These are phyloP conservation scores for Cicer bijugum DNA, from an alignment of 306 rosid species.

Conservation along the genomic window DNA sequence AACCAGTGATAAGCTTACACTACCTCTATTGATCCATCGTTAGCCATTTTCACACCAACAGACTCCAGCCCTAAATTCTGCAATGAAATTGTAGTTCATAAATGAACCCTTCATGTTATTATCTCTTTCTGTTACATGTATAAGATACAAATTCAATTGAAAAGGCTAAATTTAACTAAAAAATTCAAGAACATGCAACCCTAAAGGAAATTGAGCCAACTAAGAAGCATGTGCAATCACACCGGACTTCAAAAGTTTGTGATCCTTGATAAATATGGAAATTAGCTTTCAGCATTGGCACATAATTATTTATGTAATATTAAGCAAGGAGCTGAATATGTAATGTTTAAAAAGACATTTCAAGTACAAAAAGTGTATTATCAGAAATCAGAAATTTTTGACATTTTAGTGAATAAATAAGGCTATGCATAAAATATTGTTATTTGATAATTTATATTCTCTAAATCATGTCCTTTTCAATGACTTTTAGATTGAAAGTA, in stretches of 20 bases:
- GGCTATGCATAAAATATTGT: background rate
- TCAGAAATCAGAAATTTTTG: background rate
- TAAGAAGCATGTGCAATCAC: conserved; percentile 26
- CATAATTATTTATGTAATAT: conserved; percentile 19
- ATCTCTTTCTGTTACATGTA: conserved; percentile 14
- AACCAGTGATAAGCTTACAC: conserved; percentile 41
- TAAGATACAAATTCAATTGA: conserved; percentile 32
- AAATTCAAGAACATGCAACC: conserved; percentile 39
- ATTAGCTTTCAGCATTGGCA: conserved; percentile 8
- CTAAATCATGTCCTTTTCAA: background rate
- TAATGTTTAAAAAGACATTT: conserved; percentile 25
- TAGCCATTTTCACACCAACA: conserved; percentile 71
- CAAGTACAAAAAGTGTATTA: background rate
- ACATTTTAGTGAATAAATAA: conserved; percentile 14
- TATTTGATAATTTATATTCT: background rate
- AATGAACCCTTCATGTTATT: conserved; percentile 19
- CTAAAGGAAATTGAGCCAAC: background rate
- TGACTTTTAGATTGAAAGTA: conserved; percentile 19
- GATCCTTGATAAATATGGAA: conserved; percentile 32
- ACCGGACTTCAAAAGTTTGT: conserved; percentile 22
- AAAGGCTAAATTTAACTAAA: conserved; percentile 21
- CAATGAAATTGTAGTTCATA: conserved; percentile 47
- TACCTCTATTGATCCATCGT: conserved; percentile 95
- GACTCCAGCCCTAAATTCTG: conserved; percentile 94
- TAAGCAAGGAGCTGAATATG: conserved; percentile 30